phyloP scores from a whole-genome alignment of 179 eudicot genomes.

The Vitellaria paradoxa region DNA sequence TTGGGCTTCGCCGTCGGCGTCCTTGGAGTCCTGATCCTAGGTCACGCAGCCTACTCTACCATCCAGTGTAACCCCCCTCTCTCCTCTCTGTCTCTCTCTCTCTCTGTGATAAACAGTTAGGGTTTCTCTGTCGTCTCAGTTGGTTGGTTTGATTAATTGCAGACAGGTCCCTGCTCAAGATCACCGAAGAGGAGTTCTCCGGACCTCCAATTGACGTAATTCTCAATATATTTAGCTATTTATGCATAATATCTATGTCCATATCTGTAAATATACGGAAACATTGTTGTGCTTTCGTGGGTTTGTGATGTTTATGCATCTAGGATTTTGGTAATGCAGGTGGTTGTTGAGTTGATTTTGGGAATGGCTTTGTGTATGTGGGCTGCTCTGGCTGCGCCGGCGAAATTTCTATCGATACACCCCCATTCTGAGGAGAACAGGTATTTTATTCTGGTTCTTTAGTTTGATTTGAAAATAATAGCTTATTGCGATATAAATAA shows the following conservation, averaged over 20 bases:
- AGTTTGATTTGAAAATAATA: background rate
- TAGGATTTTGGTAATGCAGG: constrained; percentile 37
- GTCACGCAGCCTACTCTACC: constrained; percentile 80
- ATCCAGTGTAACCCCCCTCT: constrained; percentile 47
- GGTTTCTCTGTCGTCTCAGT: background rate
- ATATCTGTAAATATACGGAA: background rate
- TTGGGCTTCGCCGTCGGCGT: constrained; percentile 55
- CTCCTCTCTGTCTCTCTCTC: background rate
- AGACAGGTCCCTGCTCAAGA: constrained; percentile 79
- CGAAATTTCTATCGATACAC: constrained; percentile 62
- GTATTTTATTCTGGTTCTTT: constrained; percentile 20
- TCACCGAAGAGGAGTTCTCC: constrained; percentile 69
- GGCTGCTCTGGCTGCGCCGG: constrained; percentile 70
- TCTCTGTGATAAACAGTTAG: background rate
- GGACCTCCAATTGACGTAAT: constrained; percentile 66
- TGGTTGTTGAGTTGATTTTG: constrained; percentile 53
- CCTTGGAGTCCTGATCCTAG: constrained; percentile 60
- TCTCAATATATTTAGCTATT: background rate
- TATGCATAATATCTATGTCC: no score
- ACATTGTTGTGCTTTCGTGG: background rate
- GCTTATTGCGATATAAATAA: no score
- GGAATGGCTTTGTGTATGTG: constrained; percentile 64
- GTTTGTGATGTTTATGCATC: constrained; percentile 2
- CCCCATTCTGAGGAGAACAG: constrained; percentile 80
- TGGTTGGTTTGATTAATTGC: constrained; percentile 15